Base-by-base conservation (phyloP, 768 basidiomycete species). In the Tulasnella sp. region DNA sequence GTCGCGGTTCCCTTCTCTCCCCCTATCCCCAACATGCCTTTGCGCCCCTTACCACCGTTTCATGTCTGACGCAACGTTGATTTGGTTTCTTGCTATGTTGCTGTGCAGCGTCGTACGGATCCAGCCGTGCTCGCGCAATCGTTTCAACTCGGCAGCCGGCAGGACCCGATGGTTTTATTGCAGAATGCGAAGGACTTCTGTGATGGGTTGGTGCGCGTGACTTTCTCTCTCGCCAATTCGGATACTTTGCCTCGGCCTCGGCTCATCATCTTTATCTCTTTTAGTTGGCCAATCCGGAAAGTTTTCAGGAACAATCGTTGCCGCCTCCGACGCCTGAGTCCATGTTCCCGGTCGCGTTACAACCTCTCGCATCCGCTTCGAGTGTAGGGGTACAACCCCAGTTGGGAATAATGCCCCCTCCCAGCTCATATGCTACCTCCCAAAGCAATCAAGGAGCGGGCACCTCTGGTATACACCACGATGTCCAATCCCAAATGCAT, bases 101-200 rank as follows among this genome's bases (percentile, higher is more conserved):
- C 30, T 45, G 15, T 44, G 58, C 49, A 63, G 61, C 44, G 49
- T 21, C 45, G 27, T 21, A 62, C 61, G 15, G 42, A 53, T 23
- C 60, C 56, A 24, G 34, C 62, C 50, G 61, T 63, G 10, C 51
- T 63, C 9, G 56, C 61, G 26, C 58, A 63, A n/a, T 60, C 61
- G 10, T 53, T 63, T 26, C 49, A 48, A 10, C 26, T 30, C 10
- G 54, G 54, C 10, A 63, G 47, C 26, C 34, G 54, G 32, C 13
- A 34, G n/a, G 54, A 60, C 49, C 61, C 61, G 21, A 29, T 63
- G 26, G 11, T 30, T 19, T 17, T 60, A 11, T 3, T 63, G 15
- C 61, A 60, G 24, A 45, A 63, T 21, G 60, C 61, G 11, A 63
- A 63, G 32, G 61, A 55, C 11, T 27, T 61, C n/a, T 63, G 61